Percentiles rank a stretch among this genome's conserved stretches.
Conservation (phyloP, 371 early-diverging fungal species). For the Mucor irregularis region DNA sequence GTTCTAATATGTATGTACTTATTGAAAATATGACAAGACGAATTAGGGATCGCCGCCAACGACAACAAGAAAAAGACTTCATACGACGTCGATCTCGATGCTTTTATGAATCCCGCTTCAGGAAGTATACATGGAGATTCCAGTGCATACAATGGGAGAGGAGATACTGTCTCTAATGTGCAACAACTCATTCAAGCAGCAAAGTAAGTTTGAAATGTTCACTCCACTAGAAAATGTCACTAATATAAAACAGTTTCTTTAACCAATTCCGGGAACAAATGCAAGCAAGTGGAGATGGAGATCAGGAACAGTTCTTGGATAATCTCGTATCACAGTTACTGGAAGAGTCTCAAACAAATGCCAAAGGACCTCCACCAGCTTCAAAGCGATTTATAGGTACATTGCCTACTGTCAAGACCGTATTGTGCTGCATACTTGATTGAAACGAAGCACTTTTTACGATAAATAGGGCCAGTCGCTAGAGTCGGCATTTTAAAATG, state of each 20-base stretch:
- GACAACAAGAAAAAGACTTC: slow-evolving; percentile 15
- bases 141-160: background rate
- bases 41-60: slow-evolving; percentile 27
- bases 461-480: too few species aligned
- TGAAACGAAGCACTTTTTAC: too few species aligned
- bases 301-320: slow-evolving; percentile 50
- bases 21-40: slow-evolving; percentile 13
- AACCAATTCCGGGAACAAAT: slow-evolving; percentile 40
- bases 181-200: slow-evolving; percentile 39
- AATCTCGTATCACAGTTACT: slow-evolving; percentile 48
- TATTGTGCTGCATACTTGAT: too few species aligned
- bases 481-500: too few species aligned
- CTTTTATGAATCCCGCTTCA: slow-evolving; percentile 38
- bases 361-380: slow-evolving; percentile 56
- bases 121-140: background rate
- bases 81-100: slow-evolving; percentile 40
- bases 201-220: slow-evolving; percentile 25
- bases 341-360: slow-evolving; percentile 49
- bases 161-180: slow-evolving; percentile 8
- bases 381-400: slow-evolving; percentile 42
- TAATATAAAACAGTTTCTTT: slow-evolving; percentile 28
- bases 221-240: background rate
- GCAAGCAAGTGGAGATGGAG: slow-evolving; percentile 38
- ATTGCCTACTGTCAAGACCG: slow-evolving; percentile 26
- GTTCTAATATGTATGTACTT: too few species aligned